Evolutionary conservation across 345 rosid species (phyloP).

Genomic region (Camelina sativa): DNA sequence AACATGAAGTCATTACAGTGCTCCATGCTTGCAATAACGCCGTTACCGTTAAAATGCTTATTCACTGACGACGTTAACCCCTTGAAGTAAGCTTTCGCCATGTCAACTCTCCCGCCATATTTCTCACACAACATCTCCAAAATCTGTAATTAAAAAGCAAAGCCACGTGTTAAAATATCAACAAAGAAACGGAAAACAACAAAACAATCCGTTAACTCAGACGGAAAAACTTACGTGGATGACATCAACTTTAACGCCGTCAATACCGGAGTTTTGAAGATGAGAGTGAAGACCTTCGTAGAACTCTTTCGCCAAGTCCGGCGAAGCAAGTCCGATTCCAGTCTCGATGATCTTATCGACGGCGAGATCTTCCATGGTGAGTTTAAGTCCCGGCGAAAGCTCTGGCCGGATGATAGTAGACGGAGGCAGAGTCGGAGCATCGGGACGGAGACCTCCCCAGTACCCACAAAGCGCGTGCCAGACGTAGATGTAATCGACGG

Average conservation of each 20-base stretch:
- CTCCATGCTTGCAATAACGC: constrained; percentile 98
- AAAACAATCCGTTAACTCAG: not conserved
- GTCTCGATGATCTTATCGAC: constrained; percentile 82
- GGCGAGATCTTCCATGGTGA: constrained; percentile 88
- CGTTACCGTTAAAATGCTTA: constrained; percentile 90
- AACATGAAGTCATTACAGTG: constrained; percentile 98
- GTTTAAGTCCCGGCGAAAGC: constrained; percentile 73
- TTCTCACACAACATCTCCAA: constrained; percentile 89
- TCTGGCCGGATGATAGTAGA: constrained; percentile 53
- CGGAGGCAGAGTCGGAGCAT: constrained; percentile 66
- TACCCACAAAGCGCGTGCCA: constrained; percentile 98
- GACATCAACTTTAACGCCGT: constrained; percentile 99
- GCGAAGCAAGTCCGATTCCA: constrained; percentile 76
- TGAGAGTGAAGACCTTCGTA: constrained; percentile 90
- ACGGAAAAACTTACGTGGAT: constrained; percentile 70
- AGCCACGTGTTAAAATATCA: not conserved
- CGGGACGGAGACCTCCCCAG: constrained; percentile 94
- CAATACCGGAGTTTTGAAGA: constrained; percentile 67
- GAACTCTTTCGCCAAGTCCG: constrained; percentile 68
- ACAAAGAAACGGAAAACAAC: not conserved
- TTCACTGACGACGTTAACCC: constrained; percentile 78
- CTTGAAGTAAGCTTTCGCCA: constrained; percentile 82
- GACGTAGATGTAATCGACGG: constrained; percentile 80
- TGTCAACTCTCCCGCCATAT: constrained; percentile 90
- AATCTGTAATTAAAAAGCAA: constrained; percentile 46